Percentiles rank a stretch among this genome's conserved stretches.
Conservation (phyloP, 441 rosid species). For the Erysimum cheiri region DNA sequence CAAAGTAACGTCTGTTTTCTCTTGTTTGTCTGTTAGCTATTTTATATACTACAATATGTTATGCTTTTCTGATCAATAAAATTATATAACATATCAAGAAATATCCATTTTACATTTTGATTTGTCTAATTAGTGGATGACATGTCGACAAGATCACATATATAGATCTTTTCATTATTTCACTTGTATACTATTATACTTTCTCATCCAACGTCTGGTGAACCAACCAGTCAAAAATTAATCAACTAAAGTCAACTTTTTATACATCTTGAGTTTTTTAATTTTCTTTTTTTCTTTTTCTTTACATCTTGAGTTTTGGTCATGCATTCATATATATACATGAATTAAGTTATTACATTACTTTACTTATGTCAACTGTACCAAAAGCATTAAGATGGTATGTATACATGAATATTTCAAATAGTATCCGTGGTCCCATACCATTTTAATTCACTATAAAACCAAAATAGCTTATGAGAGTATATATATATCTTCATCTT, state of each 20-base stretch:
- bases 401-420: conserved; percentile 8
- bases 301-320: conserved; percentile 17
- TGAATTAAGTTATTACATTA: conserved; percentile 12
- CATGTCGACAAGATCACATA: background rate
- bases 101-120: conserved; percentile 11
- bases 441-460: conserved; percentile 10
- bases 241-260: conserved; percentile 36
- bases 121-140: conserved; percentile 2
- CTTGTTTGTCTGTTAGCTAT: conserved; percentile 38
- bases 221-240: conserved; percentile 53
- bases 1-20: conserved; percentile 41
- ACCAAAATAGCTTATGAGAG: background rate
- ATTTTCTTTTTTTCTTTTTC: too few relatives aligned
- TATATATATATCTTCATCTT: conserved; percentile 20
- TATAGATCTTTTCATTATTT: background rate
- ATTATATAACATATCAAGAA: conserved; percentile 14
- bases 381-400: conserved; percentile 8
- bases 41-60: conserved; percentile 28
- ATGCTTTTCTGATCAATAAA: conserved; percentile 35
- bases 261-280: too few relatives aligned
- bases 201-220: conserved; percentile 49
- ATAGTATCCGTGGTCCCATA: conserved; percentile 27
- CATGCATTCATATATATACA: conserved; percentile 22
- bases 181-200: conserved; percentile 6
- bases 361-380: conserved; percentile 15